A percentile compares a stretch with the other conserved stretches of the same genome.
phyloP scores from a whole-genome alignment of 2,329 filamentous ascomycete species.

The Rhexocercosporidium sp. region DNA sequence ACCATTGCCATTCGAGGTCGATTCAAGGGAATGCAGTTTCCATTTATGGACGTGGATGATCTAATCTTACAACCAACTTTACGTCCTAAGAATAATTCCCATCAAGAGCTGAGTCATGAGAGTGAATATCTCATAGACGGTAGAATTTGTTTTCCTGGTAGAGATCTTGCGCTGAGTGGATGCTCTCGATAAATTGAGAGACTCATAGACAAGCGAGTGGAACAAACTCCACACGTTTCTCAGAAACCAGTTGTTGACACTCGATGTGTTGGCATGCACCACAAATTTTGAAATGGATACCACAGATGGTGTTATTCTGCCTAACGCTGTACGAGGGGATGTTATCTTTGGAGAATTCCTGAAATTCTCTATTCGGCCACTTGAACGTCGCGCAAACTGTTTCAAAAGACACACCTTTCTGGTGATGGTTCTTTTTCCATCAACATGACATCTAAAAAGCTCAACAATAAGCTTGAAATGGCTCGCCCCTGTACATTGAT shows the following conservation, averaged over 20 bases:
- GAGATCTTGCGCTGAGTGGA: no score
- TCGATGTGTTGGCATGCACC: neutral
- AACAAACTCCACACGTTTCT: neutral
- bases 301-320: neutral
- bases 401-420: no score
- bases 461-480: neutral
- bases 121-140: neutral
- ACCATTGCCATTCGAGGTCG: neutral
- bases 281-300: neutral
- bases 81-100: no score
- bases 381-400: neutral
- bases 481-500: neutral
- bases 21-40: neutral
- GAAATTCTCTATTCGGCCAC: neutral
- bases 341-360: neutral
- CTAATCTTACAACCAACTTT: no score
- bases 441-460: neutral
- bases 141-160: no score
- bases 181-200: no score
- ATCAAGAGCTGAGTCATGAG: no score
- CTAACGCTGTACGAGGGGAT: neutral
- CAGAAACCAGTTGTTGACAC: neutral
- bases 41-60: neutral
- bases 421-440: no score
- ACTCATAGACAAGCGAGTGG: no score